Evolutionary conservation across 129 eudicot genomes (phyloP).

Genomic region (Arctium lappa): DNA sequence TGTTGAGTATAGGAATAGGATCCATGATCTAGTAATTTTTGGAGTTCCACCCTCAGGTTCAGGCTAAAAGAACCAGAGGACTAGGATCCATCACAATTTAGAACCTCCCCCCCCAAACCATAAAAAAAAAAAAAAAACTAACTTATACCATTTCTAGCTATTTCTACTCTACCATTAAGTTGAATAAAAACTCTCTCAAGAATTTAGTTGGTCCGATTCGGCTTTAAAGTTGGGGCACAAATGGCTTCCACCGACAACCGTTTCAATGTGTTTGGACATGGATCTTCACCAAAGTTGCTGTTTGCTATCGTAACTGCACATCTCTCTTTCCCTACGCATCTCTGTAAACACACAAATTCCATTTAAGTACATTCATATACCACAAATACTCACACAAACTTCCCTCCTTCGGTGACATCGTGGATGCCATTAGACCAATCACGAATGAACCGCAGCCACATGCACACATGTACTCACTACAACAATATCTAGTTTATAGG

Average conservation of each 20-base stretch:
- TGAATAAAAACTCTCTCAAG: slow-evolving; percentile 9
- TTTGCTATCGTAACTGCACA: slow-evolving; percentile 82
- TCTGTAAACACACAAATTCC: slow-evolving; percentile 40
- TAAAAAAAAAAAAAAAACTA: background rate
- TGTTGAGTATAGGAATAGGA: slow-evolving; percentile 13
- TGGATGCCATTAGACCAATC: no score
- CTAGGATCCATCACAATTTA: background rate
- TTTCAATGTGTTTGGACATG: slow-evolving; percentile 94
- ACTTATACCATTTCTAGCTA: slow-evolving; percentile 12
- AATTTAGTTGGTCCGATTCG: background rate
- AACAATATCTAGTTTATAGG: no score
- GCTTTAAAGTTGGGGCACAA: slow-evolving; percentile 48
- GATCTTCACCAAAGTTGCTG: slow-evolving; percentile 81
- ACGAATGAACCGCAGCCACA: no score
- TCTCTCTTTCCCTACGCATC: slow-evolving; percentile 71
- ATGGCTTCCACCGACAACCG: slow-evolving; percentile 84
- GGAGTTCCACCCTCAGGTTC: background rate
- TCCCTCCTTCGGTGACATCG: no score
- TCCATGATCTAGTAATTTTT: background rate
- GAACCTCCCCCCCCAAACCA: background rate
- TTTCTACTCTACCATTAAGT: slow-evolving; percentile 12
- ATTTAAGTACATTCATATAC: background rate
- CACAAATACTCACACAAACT: no score
- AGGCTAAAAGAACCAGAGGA: no score
- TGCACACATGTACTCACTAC: no score